Evolutionary conservation across 129 eudicot species (phyloP), one percentile per base, ranked within the genome.

Genomic region (Helichrysum umbraculigerum): DNA sequence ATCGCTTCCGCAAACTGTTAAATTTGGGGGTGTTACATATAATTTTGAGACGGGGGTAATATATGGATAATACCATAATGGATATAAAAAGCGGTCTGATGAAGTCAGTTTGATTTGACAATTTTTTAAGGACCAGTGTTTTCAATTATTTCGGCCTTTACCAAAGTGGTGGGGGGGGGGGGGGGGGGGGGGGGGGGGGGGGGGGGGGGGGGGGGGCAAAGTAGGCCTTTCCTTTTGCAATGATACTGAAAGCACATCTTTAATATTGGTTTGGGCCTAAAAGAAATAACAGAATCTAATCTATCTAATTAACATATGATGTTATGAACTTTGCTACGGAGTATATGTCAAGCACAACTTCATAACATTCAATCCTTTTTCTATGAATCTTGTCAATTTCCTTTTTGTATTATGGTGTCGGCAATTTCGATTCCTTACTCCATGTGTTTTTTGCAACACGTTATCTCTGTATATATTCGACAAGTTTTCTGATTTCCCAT

Each of bases 131-230:
- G 75, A 19, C 81, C 75, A 12, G 10, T 6, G 16, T 15, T 17
- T 15, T 44, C 71, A 70, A 61, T 42, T 70, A 70, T 60, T 70
- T 11, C 30, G 64, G 65, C 77, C 69, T 71, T 22, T 34, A 34
- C 39, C 69, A 57, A 78, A 78, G 71, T 71, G 41, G 65, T 78
- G 77, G 82, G 63, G 56, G 54, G 58, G 56, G 54, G 58, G 56
- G 54, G 58, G 56, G 54, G 58, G 56, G 54, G 58, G 56, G 54
- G 58, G 56, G 54, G 58, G n/a, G 77, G 82, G 63, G 77, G 82
- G 63, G 77, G 82, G 63, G 77, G 82, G 63, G 77, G 82, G 63
- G 77, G 82, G 63, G 56, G 54, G 58, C 35, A 70, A 78, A 70
- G 32, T 70, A 61, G 29, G 47, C 35, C 28, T 70, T 78, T 32